A percentile compares a stretch with the other conserved stretches of the same genome.
These are phyloP conservation scores for Gigaspora rosea DNA, from an alignment of 192 early-diverging fungal genomes.

Conservation along the genomic window DNA sequence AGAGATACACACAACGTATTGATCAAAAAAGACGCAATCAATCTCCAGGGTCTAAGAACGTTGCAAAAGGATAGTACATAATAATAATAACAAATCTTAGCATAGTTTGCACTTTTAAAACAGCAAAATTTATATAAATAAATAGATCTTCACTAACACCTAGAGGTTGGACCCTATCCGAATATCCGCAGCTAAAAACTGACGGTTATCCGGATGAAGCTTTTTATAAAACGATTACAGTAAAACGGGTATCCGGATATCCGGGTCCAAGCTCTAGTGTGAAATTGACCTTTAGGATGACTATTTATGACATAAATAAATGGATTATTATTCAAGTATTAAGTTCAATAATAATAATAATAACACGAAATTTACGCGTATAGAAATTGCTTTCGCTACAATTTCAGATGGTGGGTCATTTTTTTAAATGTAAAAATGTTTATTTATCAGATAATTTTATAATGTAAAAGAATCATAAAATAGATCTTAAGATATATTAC, in stretches of 20 bases:
- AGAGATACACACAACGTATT: conserved; percentile 69
- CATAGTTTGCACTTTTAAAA: too few relatives aligned
- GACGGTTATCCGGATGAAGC: too few relatives aligned
- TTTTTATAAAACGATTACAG: too few relatives aligned
- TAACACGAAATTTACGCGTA: neutral
- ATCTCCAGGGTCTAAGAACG: conserved; percentile 76
- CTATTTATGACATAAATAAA: conserved; percentile 26
- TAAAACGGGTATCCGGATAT: too few relatives aligned
- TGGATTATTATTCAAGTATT: neutral
- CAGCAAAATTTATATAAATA: neutral
- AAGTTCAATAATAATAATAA: conserved; percentile 56
- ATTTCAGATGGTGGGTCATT: too few relatives aligned
- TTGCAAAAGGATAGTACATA: conserved; percentile 76
- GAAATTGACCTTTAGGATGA: conserved; percentile 65
- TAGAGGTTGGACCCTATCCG: too few relatives aligned
- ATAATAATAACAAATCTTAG: neutral
- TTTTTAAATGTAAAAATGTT: neutral
- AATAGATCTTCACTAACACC: neutral
- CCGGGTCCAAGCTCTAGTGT: too few relatives aligned
- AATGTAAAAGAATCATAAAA: neutral
- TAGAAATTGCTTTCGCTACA: too few relatives aligned
- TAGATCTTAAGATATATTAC: conserved; percentile 35
- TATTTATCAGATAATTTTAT: too few relatives aligned
- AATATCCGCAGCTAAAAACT: too few relatives aligned
- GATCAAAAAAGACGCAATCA: conserved; percentile 96